phyloP scores from a whole-genome alignment of 306 rosid genomes.

The Rosa lucieae region DNA sequence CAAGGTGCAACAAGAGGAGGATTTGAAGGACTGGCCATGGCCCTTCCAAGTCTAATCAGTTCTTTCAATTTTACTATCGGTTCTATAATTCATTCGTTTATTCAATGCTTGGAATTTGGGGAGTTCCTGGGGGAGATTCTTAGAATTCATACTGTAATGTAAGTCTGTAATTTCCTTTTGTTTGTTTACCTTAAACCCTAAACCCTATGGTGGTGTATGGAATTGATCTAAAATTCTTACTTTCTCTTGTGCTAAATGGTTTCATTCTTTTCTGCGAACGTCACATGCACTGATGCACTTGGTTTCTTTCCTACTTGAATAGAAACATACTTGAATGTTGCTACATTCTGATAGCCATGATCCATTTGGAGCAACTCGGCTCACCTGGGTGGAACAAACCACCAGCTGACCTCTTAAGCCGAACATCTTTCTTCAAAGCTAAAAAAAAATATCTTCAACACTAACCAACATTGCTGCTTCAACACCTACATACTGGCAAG shows the following conservation, averaged over 20 bases:
- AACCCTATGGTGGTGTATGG: neutral
- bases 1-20: slow-evolving; percentile 76
- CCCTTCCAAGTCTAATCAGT: slow-evolving; percentile 63
- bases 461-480: neutral
- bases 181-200: neutral
- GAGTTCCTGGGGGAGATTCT: neutral
- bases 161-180: neutral
- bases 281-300: neutral
- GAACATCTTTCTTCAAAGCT: neutral
- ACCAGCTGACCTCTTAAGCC: neutral
- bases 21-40: slow-evolving; percentile 94
- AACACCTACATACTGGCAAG: neutral
- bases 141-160: neutral
- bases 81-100: slow-evolving; percentile 6
- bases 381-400: neutral
- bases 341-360: too few relatives aligned
- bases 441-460: neutral
- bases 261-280: neutral
- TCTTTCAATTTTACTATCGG: neutral
- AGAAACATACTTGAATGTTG: too few relatives aligned
- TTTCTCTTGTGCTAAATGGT: neutral
- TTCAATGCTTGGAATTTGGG: neutral
- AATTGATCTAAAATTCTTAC: neutral
- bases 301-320: neutral
- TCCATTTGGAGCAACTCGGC: too few relatives aligned